Evolutionary conservation across 257 asterid species (phyloP).

Genomic region (Fraxinus quadrangulata): DNA sequence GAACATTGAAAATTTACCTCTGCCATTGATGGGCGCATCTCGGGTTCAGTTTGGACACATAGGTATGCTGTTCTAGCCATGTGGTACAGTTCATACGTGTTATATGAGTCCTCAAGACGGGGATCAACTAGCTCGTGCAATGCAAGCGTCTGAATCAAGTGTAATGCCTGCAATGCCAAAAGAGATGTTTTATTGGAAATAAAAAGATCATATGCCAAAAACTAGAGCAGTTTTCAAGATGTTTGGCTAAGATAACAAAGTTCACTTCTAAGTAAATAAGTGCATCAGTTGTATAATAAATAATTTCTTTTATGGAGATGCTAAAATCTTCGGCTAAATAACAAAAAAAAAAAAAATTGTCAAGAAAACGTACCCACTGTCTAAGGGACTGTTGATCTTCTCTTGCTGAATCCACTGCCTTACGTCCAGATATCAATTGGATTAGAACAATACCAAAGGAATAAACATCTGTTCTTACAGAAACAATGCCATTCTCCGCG

Average conservation of each 20-base stretch:
- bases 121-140: slow-evolving; percentile 73
- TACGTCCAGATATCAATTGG: slow-evolving; percentile 77
- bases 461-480: slow-evolving; percentile 72
- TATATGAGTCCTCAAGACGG: slow-evolving; percentile 62
- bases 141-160: slow-evolving; percentile 65
- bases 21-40: slow-evolving; percentile 74
- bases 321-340: too few species aligned
- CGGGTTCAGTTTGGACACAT: slow-evolving; percentile 70
- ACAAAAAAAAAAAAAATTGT: background rate
- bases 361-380: slow-evolving; percentile 60
- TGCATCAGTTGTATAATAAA: background rate
- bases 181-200: background rate
- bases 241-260: too few species aligned
- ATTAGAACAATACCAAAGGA: slow-evolving; percentile 72
- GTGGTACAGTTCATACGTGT: slow-evolving; percentile 64
- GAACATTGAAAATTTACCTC: slow-evolving; percentile 45
- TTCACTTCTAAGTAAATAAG: background rate
- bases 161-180: slow-evolving; percentile 50
- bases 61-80: slow-evolving; percentile 73
- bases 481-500: slow-evolving; percentile 68
- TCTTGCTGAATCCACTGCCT: slow-evolving; percentile 51
- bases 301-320: too few species aligned
- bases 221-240: background rate
- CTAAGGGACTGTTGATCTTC: slow-evolving; percentile 55
- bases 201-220: background rate